Evolutionary conservation across 768 basidiomycete genomes (phyloP), one percentile per base, ranked within the genome.

Genomic region (Phlebiopsis flavidoalba): DNA sequence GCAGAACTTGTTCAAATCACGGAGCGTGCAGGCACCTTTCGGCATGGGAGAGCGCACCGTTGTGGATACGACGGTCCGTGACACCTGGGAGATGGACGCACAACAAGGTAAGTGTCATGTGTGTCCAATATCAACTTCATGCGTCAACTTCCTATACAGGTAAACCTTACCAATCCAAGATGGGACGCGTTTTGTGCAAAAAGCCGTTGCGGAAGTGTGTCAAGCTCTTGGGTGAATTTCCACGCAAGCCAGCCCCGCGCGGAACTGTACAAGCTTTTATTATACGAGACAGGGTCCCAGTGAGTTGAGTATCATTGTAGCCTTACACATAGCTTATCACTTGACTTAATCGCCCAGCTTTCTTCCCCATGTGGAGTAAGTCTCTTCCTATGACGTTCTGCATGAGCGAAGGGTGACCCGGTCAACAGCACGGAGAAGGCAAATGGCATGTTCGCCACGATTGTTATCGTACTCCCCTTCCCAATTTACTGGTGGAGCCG

Each of bases 31-130:
- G 64, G 78, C 81, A 2, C 78, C 79, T 0, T 83, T 76, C 64
- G 81, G 80, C 1, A 74, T 76, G 56, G 79, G 77, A 15, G 72
- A 75, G 40, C 66, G 72, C 8, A 81, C 78, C 0, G 62, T 80
- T 8, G 72, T 80, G 0, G 75, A 82, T 60, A 79, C 69, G 45
- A 64, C 70, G 1, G 79, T 81, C 8, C 69, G 80, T 12, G 76
- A 82, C 71, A 81, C 79, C 5, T 83, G 80, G 80, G 80, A 83
- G 64, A 77, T 83, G 48, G 77, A 79, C 53, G 75, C 78, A 0
- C 63, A 60, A 0, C 65, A 70, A n/a, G 51, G 70, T 69, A 26
- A 8, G 52, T 63, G 24, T 49, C 1, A 46, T 24, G 36, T 24
- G 10, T 22, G 52, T n/a, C 14, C 26, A 31, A 6, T 31, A 31